These are phyloP conservation scores for Iberis pinnata DNA, from an alignment of 345 rosid genomes.

Conservation along the genomic window DNA sequence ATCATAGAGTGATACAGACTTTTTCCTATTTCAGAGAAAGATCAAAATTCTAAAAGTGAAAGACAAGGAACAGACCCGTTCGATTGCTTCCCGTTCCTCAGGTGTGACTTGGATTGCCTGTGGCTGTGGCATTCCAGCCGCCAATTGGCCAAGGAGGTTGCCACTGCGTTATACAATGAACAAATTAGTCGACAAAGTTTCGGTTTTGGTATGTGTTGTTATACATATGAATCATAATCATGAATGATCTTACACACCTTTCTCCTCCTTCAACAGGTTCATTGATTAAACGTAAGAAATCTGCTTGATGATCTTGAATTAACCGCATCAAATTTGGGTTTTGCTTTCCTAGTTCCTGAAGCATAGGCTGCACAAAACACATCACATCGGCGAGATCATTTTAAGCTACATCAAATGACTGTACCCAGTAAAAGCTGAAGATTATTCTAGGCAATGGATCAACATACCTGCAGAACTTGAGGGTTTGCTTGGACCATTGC, in stretches of 20 bases:
- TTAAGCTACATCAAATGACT: background rate
- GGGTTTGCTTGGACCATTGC: conserved; percentile 86
- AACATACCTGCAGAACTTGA: conserved; percentile 60
- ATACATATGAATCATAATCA: background rate
- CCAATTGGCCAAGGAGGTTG: conserved; percentile 58
- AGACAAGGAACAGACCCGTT: conserved; percentile 42
- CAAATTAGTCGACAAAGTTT: conserved; percentile 5
- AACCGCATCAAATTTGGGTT: conserved; percentile 77
- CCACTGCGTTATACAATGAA: conserved; percentile 30
- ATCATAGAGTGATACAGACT: background rate
- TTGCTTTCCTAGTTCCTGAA: conserved; percentile 85
- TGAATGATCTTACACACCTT: conserved; percentile 41
- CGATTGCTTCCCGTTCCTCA: conserved; percentile 87
- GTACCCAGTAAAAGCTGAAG: background rate
- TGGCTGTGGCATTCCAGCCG: conserved; percentile 63
- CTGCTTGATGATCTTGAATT: conserved; percentile 85
- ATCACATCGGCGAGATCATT: background rate
- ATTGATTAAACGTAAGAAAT: conserved; percentile 74
- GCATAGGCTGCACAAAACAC: conserved; percentile 62
- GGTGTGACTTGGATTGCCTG: conserved; percentile 70
- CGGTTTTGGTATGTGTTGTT: background rate
- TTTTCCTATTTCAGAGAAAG: background rate
- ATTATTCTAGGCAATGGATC: background rate
- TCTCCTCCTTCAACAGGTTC: conserved; percentile 78
- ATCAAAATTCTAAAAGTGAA: background rate